Evolutionary conservation across 306 rosid genomes (phyloP), one percentile per base, ranked within the genome.

Genomic region (Rubus idaeus): DNA sequence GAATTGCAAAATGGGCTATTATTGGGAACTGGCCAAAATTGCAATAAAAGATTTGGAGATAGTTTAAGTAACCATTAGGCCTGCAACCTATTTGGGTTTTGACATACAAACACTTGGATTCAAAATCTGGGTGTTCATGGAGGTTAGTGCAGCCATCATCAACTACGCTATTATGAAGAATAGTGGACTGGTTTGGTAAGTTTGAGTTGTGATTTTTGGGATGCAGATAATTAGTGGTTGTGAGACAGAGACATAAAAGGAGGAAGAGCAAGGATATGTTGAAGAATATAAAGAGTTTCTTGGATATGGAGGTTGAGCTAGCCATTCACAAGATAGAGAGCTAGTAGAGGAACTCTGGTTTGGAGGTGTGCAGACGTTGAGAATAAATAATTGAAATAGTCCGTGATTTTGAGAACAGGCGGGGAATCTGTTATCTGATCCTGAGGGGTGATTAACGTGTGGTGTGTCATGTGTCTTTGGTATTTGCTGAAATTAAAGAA

Each of bases 1-100:
- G 68, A 45, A 91, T 75, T 0, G 87, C 74, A 17, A 71, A 2
- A 42, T 86, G 55, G 41, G 91, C 96, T 51, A 88, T 35, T 12
- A 81, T 10, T 20, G 87, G 89, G n/a, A 70, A 84, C 10, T 70
- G 64, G 8, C 89, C 94, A 5, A 85, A 71, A 56, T 55, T 84
- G 86, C 98, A 93, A 44, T 89, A 91, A 70, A 85, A 90, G 62
- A 93, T 63, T 63, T 85, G 82, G n/a, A 93, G 89, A 62, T 91
- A 93, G 77, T 89, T 83, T 70, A 93, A 80, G 85, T 88, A 90
- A 12, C 96, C 96, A 68, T 84, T 81, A 6, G 96, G 83, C 41
- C 70, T 74, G 84, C 98, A 93, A 1, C 81, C 71, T 18, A 7
- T 63, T 17, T 83, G 85, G 65, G 74, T 69, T 81, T 79, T 75